Percentiles rank a stretch among this genome's conserved stretches.
phyloP scores from a whole-genome alignment of 2,329 filamentous ascomycete genomes.

The Cytospora piceicola region DNA sequence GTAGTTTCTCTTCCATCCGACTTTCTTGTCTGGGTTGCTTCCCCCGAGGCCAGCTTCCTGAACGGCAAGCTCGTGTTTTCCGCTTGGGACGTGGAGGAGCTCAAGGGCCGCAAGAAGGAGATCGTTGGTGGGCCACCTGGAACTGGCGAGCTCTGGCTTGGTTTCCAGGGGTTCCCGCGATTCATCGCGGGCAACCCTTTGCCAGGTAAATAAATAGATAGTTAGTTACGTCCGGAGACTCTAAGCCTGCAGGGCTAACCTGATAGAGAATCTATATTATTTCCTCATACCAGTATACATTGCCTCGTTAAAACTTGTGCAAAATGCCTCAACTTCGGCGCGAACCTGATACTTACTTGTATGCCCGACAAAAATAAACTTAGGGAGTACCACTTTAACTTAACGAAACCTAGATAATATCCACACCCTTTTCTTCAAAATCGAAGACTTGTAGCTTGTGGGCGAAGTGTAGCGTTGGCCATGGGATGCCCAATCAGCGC shows the following conservation, averaged over 20 bases:
- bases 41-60: constrained; percentile 50
- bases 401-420: not conserved
- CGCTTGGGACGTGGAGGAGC: constrained; percentile 51
- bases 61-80: constrained; percentile 51
- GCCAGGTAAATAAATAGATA: constrained; percentile 3
- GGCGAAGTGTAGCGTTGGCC: not conserved
- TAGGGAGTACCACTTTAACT: not conserved
- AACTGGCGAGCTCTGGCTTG: constrained; percentile 12
- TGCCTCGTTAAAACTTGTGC: not conserved
- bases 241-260: no score
- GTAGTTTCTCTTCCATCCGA: constrained; percentile 43
- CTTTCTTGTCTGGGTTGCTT: constrained; percentile 51
- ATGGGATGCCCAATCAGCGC: not conserved
- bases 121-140: constrained; percentile 11
- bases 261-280: not conserved
- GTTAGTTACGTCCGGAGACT: not conserved
- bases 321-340: no score
- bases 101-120: constrained; percentile 29
- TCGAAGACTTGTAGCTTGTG: not conserved
- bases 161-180: constrained; percentile 7
- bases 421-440: not conserved
- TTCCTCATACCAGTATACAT: not conserved
- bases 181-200: constrained; percentile 5
- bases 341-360: not conserved
- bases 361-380: not conserved